These are phyloP conservation scores for Pneumocystis wakefieldiae DNA, from an alignment of 1,139 yeast species.

Conservation along the genomic window DNA sequence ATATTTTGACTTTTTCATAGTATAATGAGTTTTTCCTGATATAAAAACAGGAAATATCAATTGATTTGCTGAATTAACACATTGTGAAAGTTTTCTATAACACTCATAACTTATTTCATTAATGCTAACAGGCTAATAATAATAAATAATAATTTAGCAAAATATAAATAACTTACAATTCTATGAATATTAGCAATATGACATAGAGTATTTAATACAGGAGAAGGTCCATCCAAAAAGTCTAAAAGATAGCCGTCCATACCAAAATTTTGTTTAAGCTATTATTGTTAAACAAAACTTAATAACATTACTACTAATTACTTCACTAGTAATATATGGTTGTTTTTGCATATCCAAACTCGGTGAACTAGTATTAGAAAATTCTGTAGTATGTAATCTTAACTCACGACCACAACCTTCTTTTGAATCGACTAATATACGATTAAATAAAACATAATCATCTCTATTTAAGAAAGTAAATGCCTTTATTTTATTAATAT, in stretches of 20 bases:
- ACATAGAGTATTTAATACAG: conserved; percentile 63
- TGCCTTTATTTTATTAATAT: conserved; percentile 25
- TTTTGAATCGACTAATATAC: conserved; percentile 25
- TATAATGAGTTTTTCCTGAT: conserved; percentile 1
- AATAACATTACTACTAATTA: conserved; percentile 44
- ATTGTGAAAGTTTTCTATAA: not conserved
- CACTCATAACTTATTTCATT: not conserved
- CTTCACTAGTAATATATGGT: conserved; percentile 24
- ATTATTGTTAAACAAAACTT: not conserved
- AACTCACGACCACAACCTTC: conserved; percentile 18
- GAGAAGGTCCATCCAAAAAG: conserved; percentile 54
- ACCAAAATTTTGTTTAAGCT: not conserved
- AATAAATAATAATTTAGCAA: not conserved
- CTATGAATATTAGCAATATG: conserved; percentile 41
- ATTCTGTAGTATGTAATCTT: conserved; percentile 35
- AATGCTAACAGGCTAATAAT: not conserved
- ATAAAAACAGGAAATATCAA: not conserved
- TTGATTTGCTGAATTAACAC: not conserved
- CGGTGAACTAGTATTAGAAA: conserved; percentile 19
- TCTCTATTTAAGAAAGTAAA: conserved; percentile 33
- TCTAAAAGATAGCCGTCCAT: conserved; percentile 61
- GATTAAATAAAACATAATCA: conserved; percentile 33
- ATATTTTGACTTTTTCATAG: conserved; percentile 4
- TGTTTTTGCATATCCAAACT: conserved; percentile 16
- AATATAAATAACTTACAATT: conserved; percentile 21